phyloP scores from a whole-genome alignment of 2,329 filamentous ascomycete species.

The Botryotinia convoluta region DNA sequence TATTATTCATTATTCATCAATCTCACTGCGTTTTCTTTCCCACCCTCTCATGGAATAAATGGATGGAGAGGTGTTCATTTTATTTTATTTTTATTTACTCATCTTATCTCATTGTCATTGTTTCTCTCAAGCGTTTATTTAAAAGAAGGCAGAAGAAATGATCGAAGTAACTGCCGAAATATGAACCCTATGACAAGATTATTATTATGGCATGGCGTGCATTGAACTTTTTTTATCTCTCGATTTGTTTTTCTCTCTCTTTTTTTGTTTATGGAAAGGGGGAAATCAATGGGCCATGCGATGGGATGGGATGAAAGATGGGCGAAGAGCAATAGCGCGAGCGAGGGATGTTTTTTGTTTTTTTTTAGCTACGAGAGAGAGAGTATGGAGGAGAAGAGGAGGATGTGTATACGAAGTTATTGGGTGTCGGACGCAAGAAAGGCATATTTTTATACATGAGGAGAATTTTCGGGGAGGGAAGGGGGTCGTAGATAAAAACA shows the following conservation, averaged over 20 bases:
- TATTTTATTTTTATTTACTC: too few species aligned
- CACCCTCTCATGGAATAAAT: too few species aligned
- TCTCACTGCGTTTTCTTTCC: not conserved
- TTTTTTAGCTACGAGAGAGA: not conserved
- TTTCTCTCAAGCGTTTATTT: not conserved
- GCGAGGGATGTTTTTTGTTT: not conserved
- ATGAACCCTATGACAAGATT: slow-evolving; percentile 5
- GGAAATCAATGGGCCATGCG: not conserved
- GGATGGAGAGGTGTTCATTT: too few species aligned
- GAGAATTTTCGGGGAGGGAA: not conserved
- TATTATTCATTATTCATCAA: slow-evolving; percentile 18
- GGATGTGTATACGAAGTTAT: slow-evolving; percentile 23
- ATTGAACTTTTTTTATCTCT: not conserved
- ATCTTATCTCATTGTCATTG: too few species aligned
- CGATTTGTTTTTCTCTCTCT: not conserved
- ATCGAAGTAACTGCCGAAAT: slow-evolving; percentile 15
- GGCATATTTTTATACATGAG: slow-evolving; percentile 23
- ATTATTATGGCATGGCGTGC: not conserved
- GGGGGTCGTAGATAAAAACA: slow-evolving; percentile 26
- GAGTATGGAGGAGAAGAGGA: slow-evolving; percentile 6
- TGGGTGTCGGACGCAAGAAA: not conserved
- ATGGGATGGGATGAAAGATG: not conserved
- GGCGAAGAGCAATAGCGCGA: not conserved
- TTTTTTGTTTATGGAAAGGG: not conserved
- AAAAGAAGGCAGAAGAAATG: slow-evolving; percentile 22